phyloP scores from a whole-genome alignment of 179 eudicot species.

The Pouteria campechiana region DNA sequence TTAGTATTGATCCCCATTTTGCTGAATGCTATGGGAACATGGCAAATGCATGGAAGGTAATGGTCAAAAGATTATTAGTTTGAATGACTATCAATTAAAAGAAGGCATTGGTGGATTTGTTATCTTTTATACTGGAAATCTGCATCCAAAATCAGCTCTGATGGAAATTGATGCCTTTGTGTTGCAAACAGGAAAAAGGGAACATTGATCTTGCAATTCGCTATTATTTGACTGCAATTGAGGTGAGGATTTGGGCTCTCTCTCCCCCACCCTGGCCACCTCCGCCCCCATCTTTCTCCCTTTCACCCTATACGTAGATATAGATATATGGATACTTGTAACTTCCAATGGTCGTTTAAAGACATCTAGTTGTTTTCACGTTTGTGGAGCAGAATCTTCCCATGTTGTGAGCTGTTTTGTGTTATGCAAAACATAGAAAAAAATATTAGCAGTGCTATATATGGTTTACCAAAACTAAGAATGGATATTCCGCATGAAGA shows the following conservation, averaged over 20 bases:
- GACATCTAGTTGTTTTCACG: not conserved
- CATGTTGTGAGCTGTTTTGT: too few relatives aligned
- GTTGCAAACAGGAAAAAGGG: slow-evolving; percentile 74
- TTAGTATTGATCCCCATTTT: slow-evolving; percentile 65
- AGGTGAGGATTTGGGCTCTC: slow-evolving; percentile 44
- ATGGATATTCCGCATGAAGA: too few relatives aligned
- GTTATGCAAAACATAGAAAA: too few relatives aligned
- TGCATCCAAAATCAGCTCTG: too few relatives aligned
- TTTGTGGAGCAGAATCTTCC: too few relatives aligned
- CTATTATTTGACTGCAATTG: slow-evolving; percentile 73
- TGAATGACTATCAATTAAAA: not conserved
- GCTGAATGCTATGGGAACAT: slow-evolving; percentile 96
- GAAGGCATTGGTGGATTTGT: not conserved
- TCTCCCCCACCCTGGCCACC: too few relatives aligned
- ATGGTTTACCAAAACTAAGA: too few relatives aligned
- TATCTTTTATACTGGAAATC: too few relatives aligned
- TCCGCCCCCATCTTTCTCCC: too few relatives aligned
- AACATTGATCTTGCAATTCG: slow-evolving; percentile 87
- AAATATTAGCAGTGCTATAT: too few relatives aligned
- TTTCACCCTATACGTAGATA: too few relatives aligned
- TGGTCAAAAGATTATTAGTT: not conserved
- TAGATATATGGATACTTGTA: too few relatives aligned
- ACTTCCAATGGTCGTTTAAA: not conserved
- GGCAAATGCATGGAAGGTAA: slow-evolving; percentile 99
- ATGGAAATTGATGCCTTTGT: not conserved